phyloP scores from a whole-genome alignment of 805 yeast genomes.

The Candida multigemmis region DNA sequence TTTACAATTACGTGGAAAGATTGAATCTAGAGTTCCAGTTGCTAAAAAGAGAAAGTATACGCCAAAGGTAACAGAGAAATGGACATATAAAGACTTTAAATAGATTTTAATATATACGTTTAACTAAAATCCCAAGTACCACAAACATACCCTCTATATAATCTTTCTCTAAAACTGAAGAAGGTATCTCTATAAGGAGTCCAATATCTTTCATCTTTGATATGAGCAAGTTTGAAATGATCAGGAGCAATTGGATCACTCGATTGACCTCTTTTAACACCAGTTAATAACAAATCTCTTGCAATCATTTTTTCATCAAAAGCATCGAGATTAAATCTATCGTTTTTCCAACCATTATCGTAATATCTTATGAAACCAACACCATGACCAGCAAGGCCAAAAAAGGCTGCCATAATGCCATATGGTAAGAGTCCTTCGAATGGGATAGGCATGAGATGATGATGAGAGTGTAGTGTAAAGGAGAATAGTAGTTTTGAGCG shows the following conservation, averaged over 20 bases:
- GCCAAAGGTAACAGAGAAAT: conserved; percentile 79
- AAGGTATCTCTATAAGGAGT: conserved; percentile 39
- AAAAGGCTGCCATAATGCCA: conserved; percentile 36
- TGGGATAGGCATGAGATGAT: conserved; percentile 31
- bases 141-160: conserved; percentile 35
- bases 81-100: conserved; percentile 87
- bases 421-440: conserved; percentile 39
- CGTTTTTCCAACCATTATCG: conserved; percentile 42
- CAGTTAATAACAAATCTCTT: conserved; percentile 72
- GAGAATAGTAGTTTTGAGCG: too few relatives aligned
- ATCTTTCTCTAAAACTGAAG: conserved; percentile 37
- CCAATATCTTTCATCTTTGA: conserved; percentile 29
- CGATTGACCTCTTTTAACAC: conserved; percentile 59
- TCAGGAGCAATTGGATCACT: conserved; percentile 67
- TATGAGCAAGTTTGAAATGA: conserved; percentile 50
- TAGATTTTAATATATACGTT: conserved; percentile 13
- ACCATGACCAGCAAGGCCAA: conserved; percentile 38
- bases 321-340: conserved; percentile 32
- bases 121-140: conserved; percentile 34
- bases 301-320: conserved; percentile 47
- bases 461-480: conserved; percentile 5
- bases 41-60: conserved; percentile 58
- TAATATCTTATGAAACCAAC: conserved; percentile 35
- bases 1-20: conserved; percentile 75
- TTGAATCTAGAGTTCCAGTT: conserved; percentile 75